These are phyloP conservation scores for Coelastrella sp. DNA, from an alignment of 139 green algal genomes.

Conservation along the genomic window DNA sequence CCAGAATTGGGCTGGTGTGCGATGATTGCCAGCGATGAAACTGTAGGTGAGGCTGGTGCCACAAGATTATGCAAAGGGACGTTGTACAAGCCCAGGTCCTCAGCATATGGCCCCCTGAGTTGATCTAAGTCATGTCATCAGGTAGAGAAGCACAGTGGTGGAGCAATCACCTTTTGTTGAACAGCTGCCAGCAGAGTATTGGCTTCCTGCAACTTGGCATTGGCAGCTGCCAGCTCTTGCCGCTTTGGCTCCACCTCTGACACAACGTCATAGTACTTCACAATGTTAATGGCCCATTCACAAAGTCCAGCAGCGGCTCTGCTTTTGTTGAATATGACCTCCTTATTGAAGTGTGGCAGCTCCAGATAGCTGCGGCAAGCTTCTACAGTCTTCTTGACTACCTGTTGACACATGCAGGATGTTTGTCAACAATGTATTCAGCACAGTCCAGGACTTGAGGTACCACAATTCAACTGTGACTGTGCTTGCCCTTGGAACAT, in stretches of 20 bases:
- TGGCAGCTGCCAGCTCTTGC: conserved; percentile 86
- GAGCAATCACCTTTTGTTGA: conserved; percentile 58
- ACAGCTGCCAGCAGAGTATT: conserved; percentile 71
- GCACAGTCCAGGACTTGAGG: too few species aligned
- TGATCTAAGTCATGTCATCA: too few species aligned
- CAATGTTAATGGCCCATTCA: conserved; percentile 92
- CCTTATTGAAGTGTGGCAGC: conserved; percentile 88
- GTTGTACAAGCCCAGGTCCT: too few species aligned
- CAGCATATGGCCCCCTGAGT: too few species aligned
- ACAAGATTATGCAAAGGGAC: too few species aligned
- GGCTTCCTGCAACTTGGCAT: conserved; percentile 83
- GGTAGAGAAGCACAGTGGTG: too few species aligned
- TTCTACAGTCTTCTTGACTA: conserved; percentile 82
- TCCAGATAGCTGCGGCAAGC: conserved; percentile 83
- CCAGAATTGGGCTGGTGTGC: neutral
- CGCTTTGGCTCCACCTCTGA: conserved; percentile 88
- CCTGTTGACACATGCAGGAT: neutral
- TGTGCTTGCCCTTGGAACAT: too few species aligned
- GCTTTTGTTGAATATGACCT: conserved; percentile 90
- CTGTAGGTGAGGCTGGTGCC: too few species aligned
- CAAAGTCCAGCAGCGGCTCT: conserved; percentile 88
- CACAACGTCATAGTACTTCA: conserved; percentile 92
- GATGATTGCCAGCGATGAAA: too few species aligned
- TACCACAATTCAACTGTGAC: neutral
- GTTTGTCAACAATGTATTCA: too few species aligned